Base-by-base conservation (phyloP, 75 land plant genomes). In the Sequoiadendron giganteum region DNA sequence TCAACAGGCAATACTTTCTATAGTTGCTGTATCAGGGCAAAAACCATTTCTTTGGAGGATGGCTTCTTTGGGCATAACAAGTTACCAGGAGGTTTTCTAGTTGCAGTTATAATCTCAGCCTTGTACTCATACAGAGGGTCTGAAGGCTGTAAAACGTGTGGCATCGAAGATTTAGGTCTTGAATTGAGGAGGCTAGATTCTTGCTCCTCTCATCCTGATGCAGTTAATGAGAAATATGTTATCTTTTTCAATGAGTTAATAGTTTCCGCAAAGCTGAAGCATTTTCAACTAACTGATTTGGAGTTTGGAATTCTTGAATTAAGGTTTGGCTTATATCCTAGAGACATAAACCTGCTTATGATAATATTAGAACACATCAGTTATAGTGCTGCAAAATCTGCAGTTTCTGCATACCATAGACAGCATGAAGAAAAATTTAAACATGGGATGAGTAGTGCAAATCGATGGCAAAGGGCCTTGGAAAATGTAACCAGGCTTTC, bases 401-500 rank as follows among this genome's bases (percentile, higher is more conserved):
- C 47, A 25, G 21, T 14, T 7, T 81, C 83, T 21, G 28, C 47
- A 81, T 42, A 81, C 7, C n/a, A 45, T 42, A 81, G 48, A 43
- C 49, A 25, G n/a, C 83, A 9, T 81, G 47, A 25, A 42, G 83
- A 42, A 42, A 43, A 81, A 43, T 25, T 8, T 43, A 43, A 42
- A 43, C 49, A 81, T 81, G 83, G 47, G 18, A 40, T 81, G 19
- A 81, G 83, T 81, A 47, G 83, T 43, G 19, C 1, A 81, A 43
- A 81, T 81, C 83, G 3, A 45, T 81, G 83, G 83, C n/a, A 43
- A 43, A 81, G 83, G 45, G 83, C 83, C 45, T 43, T 81, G 19
- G 30, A 43, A 81, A 42, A 81, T n/a, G 10, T 81, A 43, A 21
- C 3, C 16, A 81, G 49, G 28, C 30, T 43, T 42, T 18, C 83